phyloP scores from a whole-genome alignment of 2,329 filamentous ascomycete genomes.

The Penicillium decumbens region DNA sequence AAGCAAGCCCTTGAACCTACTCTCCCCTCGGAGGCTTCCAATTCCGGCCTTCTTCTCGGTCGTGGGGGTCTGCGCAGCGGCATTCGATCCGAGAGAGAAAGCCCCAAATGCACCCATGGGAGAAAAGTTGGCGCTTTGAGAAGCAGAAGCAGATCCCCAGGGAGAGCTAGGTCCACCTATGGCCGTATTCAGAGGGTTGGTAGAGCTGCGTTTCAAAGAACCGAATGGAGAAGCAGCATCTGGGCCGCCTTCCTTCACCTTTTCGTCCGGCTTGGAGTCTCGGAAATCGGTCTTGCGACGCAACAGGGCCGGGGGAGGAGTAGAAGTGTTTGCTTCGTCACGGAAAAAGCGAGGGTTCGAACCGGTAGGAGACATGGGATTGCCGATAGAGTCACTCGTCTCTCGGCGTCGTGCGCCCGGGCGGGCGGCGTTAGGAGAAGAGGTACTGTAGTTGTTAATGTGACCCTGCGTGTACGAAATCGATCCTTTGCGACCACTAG shows the following conservation, averaged over 20 bases:
- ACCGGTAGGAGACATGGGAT: conserved; percentile 47
- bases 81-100: conserved; percentile 62
- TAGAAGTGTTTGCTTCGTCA: conserved; percentile 52
- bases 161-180: conserved; percentile 50
- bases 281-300: conserved; percentile 60
- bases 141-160: conserved; percentile 56
- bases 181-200: conserved; percentile 50
- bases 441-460: conserved; percentile 61
- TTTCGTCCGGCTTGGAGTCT: conserved; percentile 50
- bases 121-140: conserved; percentile 60
- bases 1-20: conserved; percentile 79
- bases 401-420: conserved; percentile 77
- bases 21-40: conserved; percentile 66
- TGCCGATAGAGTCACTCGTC: conserved; percentile 65
- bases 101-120: conserved; percentile 84
- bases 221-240: conserved; percentile 48
- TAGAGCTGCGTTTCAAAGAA: conserved; percentile 54
- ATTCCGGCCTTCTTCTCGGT: conserved; percentile 68
- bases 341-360: conserved; percentile 45
- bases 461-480: conserved; percentile 63
- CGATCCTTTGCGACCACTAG: conserved; percentile 69
- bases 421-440: conserved; percentile 68
- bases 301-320: conserved; percentile 57
- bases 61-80: conserved; percentile 50
- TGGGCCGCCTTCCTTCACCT: conserved; percentile 45